phyloP scores from a whole-genome alignment of 2,329 filamentous ascomycete genomes.

The Didymella pomorum region DNA sequence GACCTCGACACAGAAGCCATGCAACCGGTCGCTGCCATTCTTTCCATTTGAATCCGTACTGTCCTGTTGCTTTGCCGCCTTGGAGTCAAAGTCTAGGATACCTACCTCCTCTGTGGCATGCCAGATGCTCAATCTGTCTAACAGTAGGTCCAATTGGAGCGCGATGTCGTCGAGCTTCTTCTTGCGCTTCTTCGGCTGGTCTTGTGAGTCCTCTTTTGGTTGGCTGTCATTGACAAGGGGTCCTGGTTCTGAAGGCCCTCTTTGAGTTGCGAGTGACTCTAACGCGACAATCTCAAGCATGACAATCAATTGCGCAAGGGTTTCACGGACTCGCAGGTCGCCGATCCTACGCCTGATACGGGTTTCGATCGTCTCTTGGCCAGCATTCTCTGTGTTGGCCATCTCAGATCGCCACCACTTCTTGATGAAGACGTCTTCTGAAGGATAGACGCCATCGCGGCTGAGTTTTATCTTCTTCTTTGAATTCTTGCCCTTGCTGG shows the following conservation, averaged over 20 bases:
- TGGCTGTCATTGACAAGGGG: conserved; percentile 28
- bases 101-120: conserved; percentile 74
- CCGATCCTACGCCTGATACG: conserved; percentile 70
- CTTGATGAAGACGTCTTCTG: conserved; percentile 70
- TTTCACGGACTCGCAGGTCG: conserved; percentile 75
- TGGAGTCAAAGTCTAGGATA: conserved; percentile 45
- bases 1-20: conserved; percentile 81
- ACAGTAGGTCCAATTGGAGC: conserved; percentile 73
- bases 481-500: conserved; percentile 49
- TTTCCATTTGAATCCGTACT: conserved; percentile 34
- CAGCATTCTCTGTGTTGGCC: conserved; percentile 48
- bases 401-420: conserved; percentile 70
- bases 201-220: conserved; percentile 23
- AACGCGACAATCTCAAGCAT: conserved; percentile 79
- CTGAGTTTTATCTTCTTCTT: conserved; percentile 63
- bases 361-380: conserved; percentile 52
- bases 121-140: conserved; percentile 84
- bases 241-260: conserved; percentile 40
- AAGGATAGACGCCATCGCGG: conserved; percentile 72
- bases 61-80: conserved; percentile 34
- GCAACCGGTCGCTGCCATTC: conserved; percentile 66
- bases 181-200: conserved; percentile 50
- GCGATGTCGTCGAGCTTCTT: conserved; percentile 73
- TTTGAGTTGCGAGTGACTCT: conserved; percentile 57
- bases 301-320: conserved; percentile 80